A percentile compares a stretch with the other conserved stretches of the same genome.
phyloP scores from a whole-genome alignment of 441 rosid genomes.

The Croton setiger region DNA sequence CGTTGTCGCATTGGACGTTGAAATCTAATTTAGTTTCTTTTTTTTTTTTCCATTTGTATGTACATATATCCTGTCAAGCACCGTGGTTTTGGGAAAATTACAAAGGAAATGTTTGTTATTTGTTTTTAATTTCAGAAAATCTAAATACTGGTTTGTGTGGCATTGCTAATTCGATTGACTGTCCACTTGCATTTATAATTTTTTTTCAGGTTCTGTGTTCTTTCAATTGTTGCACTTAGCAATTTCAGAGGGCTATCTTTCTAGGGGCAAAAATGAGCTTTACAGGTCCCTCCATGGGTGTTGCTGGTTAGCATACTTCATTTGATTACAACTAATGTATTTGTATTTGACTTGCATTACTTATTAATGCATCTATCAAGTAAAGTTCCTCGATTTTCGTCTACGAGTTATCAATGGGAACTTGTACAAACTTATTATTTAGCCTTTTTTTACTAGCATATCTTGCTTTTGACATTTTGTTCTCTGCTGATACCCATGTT shows the following conservation, averaged over 20 bases:
- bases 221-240: conserved; percentile 3
- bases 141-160: neutral
- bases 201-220: conserved; percentile 31
- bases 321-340: neutral
- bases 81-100: neutral
- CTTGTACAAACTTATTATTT: neutral
- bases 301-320: conserved; percentile 47
- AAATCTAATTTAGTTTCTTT: neutral
- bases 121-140: neutral
- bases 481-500: neutral
- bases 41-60: neutral
- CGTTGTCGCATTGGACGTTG: neutral
- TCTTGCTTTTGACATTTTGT: no score
- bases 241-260: conserved; percentile 18
- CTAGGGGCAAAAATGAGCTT: conserved; percentile 54
- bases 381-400: neutral
- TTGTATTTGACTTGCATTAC: neutral
- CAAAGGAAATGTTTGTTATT: neutral
- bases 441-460: neutral
- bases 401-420: neutral
- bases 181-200: neutral
- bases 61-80: neutral
- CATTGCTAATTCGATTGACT: neutral
- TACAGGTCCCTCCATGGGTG: conserved; percentile 57
- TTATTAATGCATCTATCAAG: neutral